Base-by-base conservation (phyloP, 805 yeast genomes). In the Ogataea saltuana region DNA sequence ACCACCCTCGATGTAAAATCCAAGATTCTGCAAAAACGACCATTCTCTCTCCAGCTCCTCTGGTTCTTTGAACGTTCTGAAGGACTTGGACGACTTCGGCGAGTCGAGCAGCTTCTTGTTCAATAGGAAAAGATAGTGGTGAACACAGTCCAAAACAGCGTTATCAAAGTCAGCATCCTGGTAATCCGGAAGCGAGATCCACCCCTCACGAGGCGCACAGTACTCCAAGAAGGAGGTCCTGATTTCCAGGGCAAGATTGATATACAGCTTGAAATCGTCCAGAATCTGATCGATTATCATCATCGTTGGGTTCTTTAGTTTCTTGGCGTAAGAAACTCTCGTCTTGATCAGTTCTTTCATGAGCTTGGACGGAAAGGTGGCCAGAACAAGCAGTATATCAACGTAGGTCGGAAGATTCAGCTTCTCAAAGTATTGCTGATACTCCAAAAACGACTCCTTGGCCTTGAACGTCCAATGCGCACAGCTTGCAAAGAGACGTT, bases 211-310 rank as follows among this genome's bases (percentile, higher is more conserved):
- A 0, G 85, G 78, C 26, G 65, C 75, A 51, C 79, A 72, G 53
- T 80, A 83, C 36, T 77, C 82, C 20, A 73, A 65, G 35, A 84
- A 75, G 0, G 88, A 80, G 44, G 77, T 78, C 59, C 88, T 83
- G 39, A 89, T 78, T 50, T 80, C 85, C 13, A 88, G 72, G 0
- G 96, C 90, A 25, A 89, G 69, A 36, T 78, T 75, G 44, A 91
- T 77, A 59, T 88, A 88, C 2, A 82, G 75, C 52, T 82, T 82
- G 60, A 91, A 85, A 60, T 88, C 96, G 34, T 80, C 89, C 48
- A 91, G 77, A 76, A 88, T 84, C 65, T 91, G 97, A 63, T 93
- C 99, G 53, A 93, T 87, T 83, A 88, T 87, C 89, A 88, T 85
- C 81, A 90, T 79, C 0, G 97, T 89, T 1, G 97, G 96, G 55